phyloP scores from a whole-genome alignment of 257 asterid species.

The Datura wrightii region DNA sequence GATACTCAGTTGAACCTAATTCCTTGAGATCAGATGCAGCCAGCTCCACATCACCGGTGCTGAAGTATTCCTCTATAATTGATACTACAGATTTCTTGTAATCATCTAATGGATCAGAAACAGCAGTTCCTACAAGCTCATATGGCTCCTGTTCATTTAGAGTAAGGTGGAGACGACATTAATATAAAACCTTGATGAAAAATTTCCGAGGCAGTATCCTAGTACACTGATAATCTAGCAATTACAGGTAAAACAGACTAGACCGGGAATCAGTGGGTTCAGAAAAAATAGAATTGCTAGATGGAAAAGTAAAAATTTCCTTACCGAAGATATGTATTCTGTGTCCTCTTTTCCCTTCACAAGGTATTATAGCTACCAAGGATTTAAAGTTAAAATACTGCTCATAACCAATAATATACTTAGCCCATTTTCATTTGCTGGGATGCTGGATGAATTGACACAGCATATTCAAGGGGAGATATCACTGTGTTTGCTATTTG shows the following conservation, averaged over 20 bases:
- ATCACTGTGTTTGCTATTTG: no score
- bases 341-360: constrained; percentile 1
- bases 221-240: background rate
- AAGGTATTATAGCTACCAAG: background rate
- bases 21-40: constrained; percentile 91
- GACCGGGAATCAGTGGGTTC: background rate
- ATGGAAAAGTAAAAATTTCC: background rate
- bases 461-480: background rate
- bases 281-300: background rate
- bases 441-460: background rate
- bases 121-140: constrained; percentile 76
- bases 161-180: constrained; percentile 10
- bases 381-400: background rate
- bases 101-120: constrained; percentile 73
- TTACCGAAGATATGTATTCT: background rate
- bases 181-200: constrained; percentile 25
- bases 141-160: constrained; percentile 80
- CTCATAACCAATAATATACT: constrained; percentile 21
- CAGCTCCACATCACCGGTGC: constrained; percentile 78
- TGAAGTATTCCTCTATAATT: constrained; percentile 86
- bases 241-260: background rate
- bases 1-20: constrained; percentile 82
- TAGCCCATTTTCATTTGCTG: background rate
- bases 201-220: constrained; percentile 3
- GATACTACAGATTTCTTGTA: constrained; percentile 81